Conservation (phyloP, 2,329 filamentous ascomycete genomes). For the Fusarium sp. region DNA sequence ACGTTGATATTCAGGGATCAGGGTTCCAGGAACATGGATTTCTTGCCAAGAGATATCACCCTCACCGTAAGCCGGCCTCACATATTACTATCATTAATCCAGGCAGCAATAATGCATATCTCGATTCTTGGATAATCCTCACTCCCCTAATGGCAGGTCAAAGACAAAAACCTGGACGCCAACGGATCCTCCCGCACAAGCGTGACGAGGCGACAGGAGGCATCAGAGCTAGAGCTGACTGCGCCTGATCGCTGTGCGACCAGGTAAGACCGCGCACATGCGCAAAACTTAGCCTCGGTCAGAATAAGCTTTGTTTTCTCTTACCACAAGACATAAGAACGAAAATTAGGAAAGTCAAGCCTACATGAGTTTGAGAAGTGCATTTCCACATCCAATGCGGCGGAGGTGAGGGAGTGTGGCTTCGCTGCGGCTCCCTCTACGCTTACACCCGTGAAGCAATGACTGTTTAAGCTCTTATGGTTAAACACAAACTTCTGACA, state of each 20-base stretch:
- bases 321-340: background rate
- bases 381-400: background rate
- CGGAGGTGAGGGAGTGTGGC: background rate
- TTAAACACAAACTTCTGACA: too few relatives aligned
- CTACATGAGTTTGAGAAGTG: background rate
- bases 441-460: too few relatives aligned
- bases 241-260: background rate
- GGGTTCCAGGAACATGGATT: background rate
- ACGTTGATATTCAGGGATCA: constrained; percentile 2
- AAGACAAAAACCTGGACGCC: background rate
- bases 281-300: background rate
- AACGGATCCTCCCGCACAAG: background rate
- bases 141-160: background rate
- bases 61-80: background rate
- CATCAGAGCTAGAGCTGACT: background rate
- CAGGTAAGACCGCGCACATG: background rate
- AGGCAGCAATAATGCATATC: background rate
- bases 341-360: background rate
- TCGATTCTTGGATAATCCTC: background rate
- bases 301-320: background rate
- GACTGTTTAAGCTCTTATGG: background rate
- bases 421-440: background rate
- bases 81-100: background rate
- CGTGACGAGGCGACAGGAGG: background rate
- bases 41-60: background rate